phyloP scores from a whole-genome alignment of 257 asterid genomes.

The Solanum phureja region DNA sequence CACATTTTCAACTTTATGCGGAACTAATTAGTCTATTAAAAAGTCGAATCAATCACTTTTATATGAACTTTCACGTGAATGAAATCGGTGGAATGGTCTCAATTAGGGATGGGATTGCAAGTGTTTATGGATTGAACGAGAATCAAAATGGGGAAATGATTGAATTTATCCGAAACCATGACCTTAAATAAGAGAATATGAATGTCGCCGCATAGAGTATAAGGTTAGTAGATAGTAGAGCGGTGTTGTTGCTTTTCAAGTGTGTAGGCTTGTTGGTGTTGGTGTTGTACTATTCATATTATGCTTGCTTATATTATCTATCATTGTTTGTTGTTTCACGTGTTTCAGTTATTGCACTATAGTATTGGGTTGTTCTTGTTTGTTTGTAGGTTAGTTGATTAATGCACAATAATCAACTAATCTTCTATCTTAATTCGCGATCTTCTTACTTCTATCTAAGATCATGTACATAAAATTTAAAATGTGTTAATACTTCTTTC shows the following conservation, averaged over 20 bases:
- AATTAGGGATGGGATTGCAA: too few relatives aligned
- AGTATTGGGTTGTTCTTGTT: too few relatives aligned
- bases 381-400: neutral
- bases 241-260: too few relatives aligned
- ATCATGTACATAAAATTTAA: too few relatives aligned
- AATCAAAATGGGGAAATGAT: fast-evolving
- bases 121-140: neutral
- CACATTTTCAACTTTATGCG: fast-evolving
- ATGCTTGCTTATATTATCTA: neutral
- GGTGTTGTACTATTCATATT: too few relatives aligned
- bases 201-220: fast-evolving
- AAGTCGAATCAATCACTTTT: too few relatives aligned
- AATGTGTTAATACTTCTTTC: too few relatives aligned
- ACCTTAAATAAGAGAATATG: neutral
- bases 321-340: too few relatives aligned
- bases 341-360: neutral
- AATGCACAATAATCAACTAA: neutral
- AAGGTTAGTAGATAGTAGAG: neutral
- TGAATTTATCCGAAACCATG: neutral
- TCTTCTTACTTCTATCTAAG: too few relatives aligned
- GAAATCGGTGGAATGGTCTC: too few relatives aligned
- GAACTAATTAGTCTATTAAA: neutral
- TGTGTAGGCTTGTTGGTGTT: neutral
- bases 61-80: too few relatives aligned
- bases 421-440: too few relatives aligned